Base-by-base conservation (phyloP, 169 alveolate genomes). In the Cryptosporidium tyzzeri region DNA sequence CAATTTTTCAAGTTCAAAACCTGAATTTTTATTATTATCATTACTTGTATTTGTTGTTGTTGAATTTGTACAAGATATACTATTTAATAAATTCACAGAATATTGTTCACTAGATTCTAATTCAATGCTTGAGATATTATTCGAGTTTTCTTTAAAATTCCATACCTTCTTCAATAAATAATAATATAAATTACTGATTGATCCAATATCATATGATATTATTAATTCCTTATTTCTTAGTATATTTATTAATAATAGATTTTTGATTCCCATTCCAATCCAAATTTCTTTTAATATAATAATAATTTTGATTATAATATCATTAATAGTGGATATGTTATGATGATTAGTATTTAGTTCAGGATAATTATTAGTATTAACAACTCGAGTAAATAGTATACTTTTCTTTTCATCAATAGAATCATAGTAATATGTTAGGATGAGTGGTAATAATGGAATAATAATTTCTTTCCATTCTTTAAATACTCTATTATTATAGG, bases 141-240 rank as follows among this genome's bases (percentile, higher is more conserved):
- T 16, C 14, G 35, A 2, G 29, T 26, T 23, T 18, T 59, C 70
- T 51, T 26, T n/a, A 23, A n/a, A 31, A 31, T 58, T 44, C 44
- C 55, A 31, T 21, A 53, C 51, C 9, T 44, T 59, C 31, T n/a
- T 37, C 37, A 53, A n/a, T 21, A 73, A 6, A 41, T 55, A 51
- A 31, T 41, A 18, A 39, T 73, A 73, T 39, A 73, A 53, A 73
- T 73, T 73, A n/a, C 21, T 33, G n/a, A 73, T 59, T 18, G 71
- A 53, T 8, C 51, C 51, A 2, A 53, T 12, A n/a, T 59, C 48
- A 44, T 73, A 73, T 23, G 53, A 44, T 18, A 41, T 23, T 16
- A 73, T 73, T 55, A 73, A 18, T 8, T 73, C 86, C 6, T 26
- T 31, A 58, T 73, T 73, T 73, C 86, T 73, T 23, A 73, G 31